Percentiles rank a stretch among this genome's conserved stretches.
phyloP scores from a whole-genome alignment of 2,329 filamentous ascomycete genomes.

The Epichloe baconii region DNA sequence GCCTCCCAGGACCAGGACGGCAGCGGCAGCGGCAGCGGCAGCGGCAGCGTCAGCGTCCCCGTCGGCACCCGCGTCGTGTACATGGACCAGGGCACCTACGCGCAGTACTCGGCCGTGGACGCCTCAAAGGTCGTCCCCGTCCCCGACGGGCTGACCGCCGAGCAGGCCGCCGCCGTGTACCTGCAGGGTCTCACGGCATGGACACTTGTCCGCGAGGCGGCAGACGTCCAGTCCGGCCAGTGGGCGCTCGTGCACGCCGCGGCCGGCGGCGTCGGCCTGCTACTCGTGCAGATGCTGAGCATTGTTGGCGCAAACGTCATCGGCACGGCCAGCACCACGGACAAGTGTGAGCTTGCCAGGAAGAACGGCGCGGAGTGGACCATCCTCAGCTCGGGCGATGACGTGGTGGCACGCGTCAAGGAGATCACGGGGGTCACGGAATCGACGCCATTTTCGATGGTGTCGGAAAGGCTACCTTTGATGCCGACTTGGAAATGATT shows the following conservation, averaged over 20 bases:
- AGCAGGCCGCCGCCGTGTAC: conserved; percentile 54
- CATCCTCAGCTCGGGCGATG: conserved; percentile 51
- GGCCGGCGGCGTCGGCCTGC: conserved; percentile 66
- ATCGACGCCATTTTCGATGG: conserved; percentile 73
- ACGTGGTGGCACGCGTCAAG: conserved; percentile 44
- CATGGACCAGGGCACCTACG: conserved; percentile 40
- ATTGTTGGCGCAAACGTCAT: conserved; percentile 65
- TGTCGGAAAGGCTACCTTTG: conserved; percentile 76
- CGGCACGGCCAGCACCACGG: conserved; percentile 60
- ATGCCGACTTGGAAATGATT: conserved; percentile 59
- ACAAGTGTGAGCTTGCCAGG: conserved; percentile 59
- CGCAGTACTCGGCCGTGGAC: conserved; percentile 41
- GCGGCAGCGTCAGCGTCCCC: conserved; percentile 44
- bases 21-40: no score
- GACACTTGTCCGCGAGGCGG: conserved; percentile 64
- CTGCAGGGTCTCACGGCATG: conserved; percentile 76
- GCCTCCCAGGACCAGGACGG: conserved; percentile 44
- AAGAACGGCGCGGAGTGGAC: conserved; percentile 58
- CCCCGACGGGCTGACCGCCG: conserved; percentile 46
- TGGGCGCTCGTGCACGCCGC: conserved; percentile 79
- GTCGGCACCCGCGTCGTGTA: conserved; percentile 62
- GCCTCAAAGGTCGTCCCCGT: conserved; percentile 46
- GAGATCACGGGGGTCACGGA: conserved; percentile 63
- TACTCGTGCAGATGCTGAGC: conserved; percentile 63
- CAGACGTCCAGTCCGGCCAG: conserved; percentile 61